Base-by-base conservation (phyloP, 495 filamentous ascomycete genomes). In the Aspergillus saccharolyticus region DNA sequence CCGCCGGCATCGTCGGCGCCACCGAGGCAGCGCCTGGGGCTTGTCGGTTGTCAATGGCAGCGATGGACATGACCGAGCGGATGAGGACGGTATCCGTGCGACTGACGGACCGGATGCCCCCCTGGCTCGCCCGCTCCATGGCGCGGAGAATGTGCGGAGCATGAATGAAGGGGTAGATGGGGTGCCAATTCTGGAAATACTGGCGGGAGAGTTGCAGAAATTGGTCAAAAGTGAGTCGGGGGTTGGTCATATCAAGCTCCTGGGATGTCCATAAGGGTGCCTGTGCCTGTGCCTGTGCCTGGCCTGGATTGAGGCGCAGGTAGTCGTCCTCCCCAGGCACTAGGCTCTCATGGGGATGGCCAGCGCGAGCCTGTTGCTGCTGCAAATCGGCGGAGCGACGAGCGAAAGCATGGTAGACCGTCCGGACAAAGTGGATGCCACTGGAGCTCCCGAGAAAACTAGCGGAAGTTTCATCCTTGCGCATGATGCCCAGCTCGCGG, bases 161-260 rank as follows among this genome's bases (percentile, higher is more conserved):
- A 52, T 77, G 74, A 4, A 79, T 58, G 53, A 74, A 76, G 1
- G 78, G 78, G 46, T 77, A 79, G 15, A 74, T 65, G 0, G 74
- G 74, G 63, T 80, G 77, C 78, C 78, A 80, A 42, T 71, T 65
- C 16, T 73, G 66, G 61, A 80, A 80, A 56, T 79, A 80, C n/a
- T 56, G 63, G 24, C 65, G 63, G 4, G 72, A 76, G 71, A 72
- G 76, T 9, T 57, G 61, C 8, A 75, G 63, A 39, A 78, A 58
- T 18, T 67, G 59, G 6, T 73, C 71, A 43, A 76, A 76, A 1
- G 63, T 45, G 17, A 63, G 58, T 52, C 50, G 45, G 57, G 6
- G 49, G 33, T 4, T 51, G 53, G 22, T 46, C 9, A 52, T 49
- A 18, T 70, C 45, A 30, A 76, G 8, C 49, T 76, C 73, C 5